Evolutionary conservation across 2,329 filamentous ascomycete species (phyloP).

Genomic region (Xylaria sp.): DNA sequence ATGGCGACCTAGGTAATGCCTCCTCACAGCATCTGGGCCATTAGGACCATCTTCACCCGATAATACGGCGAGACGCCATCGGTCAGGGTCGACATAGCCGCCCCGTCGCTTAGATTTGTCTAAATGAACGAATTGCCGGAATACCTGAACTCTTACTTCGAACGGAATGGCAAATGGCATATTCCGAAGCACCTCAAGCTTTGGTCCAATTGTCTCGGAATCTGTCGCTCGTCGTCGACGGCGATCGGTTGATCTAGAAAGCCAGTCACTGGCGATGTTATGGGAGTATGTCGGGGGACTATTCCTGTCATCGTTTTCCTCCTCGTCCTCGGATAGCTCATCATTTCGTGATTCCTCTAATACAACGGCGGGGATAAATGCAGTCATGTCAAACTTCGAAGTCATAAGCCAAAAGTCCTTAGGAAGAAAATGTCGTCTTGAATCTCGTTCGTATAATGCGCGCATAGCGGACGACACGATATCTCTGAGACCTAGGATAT

Average conservation of each 20-base stretch:
- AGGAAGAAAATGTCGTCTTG: constrained; percentile 83
- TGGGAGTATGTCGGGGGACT: constrained; percentile 38
- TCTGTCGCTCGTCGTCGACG: constrained; percentile 74
- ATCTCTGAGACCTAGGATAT: constrained; percentile 80
- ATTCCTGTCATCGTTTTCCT: constrained; percentile 54
- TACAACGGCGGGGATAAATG: constrained; percentile 87
- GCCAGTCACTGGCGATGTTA: constrained; percentile 64
- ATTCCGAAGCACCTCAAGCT: constrained; percentile 89
- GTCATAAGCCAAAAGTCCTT: constrained; percentile 95
- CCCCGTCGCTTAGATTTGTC: constrained; percentile 79
- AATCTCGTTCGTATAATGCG: constrained; percentile 94
- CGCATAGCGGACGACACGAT: constrained; percentile 82
- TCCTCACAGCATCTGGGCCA: constrained; percentile 40
- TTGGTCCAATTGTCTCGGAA: constrained; percentile 79
- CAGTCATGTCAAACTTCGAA: constrained; percentile 83
- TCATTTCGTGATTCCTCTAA: constrained; percentile 84
- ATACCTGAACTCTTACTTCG: constrained; percentile 88
- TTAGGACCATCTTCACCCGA: constrained; percentile 50
- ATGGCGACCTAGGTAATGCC: constrained; percentile 66
- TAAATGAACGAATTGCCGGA: constrained; percentile 87
- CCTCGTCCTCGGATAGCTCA: constrained; percentile 71
- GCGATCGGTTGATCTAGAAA: constrained; percentile 71
- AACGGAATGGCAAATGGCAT: constrained; percentile 99
- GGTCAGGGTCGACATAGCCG: constrained; percentile 76
- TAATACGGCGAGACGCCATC: constrained; percentile 73